Evolutionary conservation across 768 basidiomycete species (phyloP), one percentile per base, ranked within the genome.

Genomic region (Auriscalpium microsporum): DNA sequence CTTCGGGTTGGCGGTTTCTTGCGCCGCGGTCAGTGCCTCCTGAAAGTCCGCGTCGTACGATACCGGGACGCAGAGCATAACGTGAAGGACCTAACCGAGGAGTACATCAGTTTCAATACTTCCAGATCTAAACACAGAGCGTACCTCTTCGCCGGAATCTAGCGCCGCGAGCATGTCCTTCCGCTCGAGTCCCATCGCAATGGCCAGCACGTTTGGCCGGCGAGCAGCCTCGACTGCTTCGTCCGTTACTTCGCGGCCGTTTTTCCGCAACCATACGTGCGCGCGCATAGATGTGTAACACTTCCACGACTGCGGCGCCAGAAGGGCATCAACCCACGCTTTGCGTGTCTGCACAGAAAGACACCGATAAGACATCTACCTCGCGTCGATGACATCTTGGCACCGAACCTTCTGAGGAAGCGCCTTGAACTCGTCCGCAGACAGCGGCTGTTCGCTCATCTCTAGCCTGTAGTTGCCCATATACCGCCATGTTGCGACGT

Each of bases 281-380:
- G 52, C 52, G 10, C 52, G 52, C 17, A 44, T 45, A 10, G 52
- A 52, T 16, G 40, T 52, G 19, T 52, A 45, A 45, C 52, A 52
- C 21, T n/a, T 10, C 52, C 52, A 52, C 8, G 13, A 16, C 28
- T 52, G 52, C 8, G 40, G 52, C 4, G 23, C 9, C 11, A 52
- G 19, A 3, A 52, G 28, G 40, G 42, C 44, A 8, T 52, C 34
- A 4, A 42, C 52, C 52, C 52, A 52, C 17, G 42, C n/a, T 10
- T 14, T 21, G 8, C 52, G 52, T 16, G 28, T 23, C 52, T 52
- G 19, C 28, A 7, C 28, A 7, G 7, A 28, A 28, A 28, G 2
- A 28, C 5, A 7, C 4, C 28, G 7, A 28, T 28, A 4, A 28
- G 14, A 42, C 40, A 9, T 42, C 14, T 42, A 42, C 17, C 13